phyloP scores from a whole-genome alignment of 805 yeast genomes.

The Candida nanaspora region DNA sequence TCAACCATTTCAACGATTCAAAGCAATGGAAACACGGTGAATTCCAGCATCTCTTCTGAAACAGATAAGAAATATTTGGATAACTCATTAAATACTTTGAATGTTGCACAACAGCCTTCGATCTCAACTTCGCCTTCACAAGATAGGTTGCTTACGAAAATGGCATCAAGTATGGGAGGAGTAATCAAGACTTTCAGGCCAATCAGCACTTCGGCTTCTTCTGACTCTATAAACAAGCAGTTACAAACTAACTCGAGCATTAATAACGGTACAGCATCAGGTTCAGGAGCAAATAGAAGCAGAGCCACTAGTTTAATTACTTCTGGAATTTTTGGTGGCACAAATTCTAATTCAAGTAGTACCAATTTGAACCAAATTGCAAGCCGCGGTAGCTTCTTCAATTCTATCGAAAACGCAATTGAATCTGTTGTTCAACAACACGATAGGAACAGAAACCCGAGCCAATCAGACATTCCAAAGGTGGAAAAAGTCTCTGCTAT shows the following conservation, averaged over 20 bases:
- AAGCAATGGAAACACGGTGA: neutral
- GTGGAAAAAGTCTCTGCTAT: too few relatives aligned
- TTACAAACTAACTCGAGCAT: constrained; percentile 2
- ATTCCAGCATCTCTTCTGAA: neutral
- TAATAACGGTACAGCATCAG: too few relatives aligned
- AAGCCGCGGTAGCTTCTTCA: constrained; percentile 8
- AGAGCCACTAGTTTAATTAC: constrained; percentile 26
- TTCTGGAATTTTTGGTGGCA: constrained; percentile 14
- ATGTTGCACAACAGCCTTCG: neutral
- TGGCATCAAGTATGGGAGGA: constrained; percentile 26
- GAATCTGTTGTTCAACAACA: constrained; percentile 16
- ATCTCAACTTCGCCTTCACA: constrained; percentile 12
- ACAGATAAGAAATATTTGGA: neutral
- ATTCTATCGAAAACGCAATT: constrained; percentile 26
- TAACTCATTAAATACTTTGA: neutral
- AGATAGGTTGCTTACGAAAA: constrained; percentile 20
- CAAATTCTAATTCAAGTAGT: neutral
- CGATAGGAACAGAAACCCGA: neutral
- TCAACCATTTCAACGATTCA: constrained; percentile 14
- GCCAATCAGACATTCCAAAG: neutral
- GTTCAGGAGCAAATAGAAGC: constrained; percentile 17
- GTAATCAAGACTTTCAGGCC: constrained; percentile 29
- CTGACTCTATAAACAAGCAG: constrained; percentile 20
- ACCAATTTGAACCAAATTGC: neutral
- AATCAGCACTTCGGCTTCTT: constrained; percentile 24